These are phyloP conservation scores for Candida parachauliodes DNA, from an alignment of 805 yeast species.

Conservation along the genomic window DNA sequence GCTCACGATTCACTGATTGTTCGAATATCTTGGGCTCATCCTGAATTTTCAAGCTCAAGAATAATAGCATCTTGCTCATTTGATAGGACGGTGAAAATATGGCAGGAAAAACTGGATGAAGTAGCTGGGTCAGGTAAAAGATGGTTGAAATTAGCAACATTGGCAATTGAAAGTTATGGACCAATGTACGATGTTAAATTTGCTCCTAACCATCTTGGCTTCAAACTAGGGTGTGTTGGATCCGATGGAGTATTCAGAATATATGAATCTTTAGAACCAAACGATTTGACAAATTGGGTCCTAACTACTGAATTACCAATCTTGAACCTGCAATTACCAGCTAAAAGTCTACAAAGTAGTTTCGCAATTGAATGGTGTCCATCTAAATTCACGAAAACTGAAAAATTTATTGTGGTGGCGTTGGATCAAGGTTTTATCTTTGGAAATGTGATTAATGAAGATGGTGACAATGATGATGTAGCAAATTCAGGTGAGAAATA, in stretches of 20 bases:
- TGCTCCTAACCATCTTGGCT: constrained; percentile 80
- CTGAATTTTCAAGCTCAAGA: constrained; percentile 75
- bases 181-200: constrained; percentile 87
- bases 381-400: constrained; percentile 67
- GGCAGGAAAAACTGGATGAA: constrained; percentile 88
- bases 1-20: constrained; percentile 92
- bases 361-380: constrained; percentile 91
- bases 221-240: constrained; percentile 82
- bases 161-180: constrained; percentile 78
- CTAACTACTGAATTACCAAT: constrained; percentile 67
- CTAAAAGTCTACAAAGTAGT: constrained; percentile 77
- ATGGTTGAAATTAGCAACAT: constrained; percentile 72
- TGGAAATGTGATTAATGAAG: constrained; percentile 17
- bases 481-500: constrained; percentile 29
- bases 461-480: constrained; percentile 13
- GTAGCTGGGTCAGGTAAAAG: constrained; percentile 73
- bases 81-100: constrained; percentile 82
- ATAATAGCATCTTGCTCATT: constrained; percentile 83
- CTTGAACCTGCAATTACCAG: constrained; percentile 62
- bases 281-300: constrained; percentile 82
- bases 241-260: constrained; percentile 82
- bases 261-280: constrained; percentile 86
- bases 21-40: constrained; percentile 87
- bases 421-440: constrained; percentile 85
- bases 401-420: constrained; percentile 79